Conservation (phyloP, 148 eudicot species). For the Salicornia ramosissima region DNA sequence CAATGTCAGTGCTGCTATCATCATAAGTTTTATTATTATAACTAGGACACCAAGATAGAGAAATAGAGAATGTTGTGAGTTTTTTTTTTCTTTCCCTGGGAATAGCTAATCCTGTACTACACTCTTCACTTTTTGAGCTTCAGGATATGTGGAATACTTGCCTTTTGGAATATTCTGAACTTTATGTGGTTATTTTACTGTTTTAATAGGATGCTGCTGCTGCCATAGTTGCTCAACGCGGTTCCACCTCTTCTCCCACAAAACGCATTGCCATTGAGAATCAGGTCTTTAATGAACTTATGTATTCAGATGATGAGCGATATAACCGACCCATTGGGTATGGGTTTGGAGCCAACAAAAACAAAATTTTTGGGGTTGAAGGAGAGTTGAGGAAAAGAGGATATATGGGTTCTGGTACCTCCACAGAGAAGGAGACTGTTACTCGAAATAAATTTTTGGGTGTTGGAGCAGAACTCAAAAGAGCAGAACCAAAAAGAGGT, state of each 20-base stretch:
- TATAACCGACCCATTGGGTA: slow-evolving; percentile 27
- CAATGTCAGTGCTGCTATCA: not conserved
- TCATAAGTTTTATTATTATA: not conserved
- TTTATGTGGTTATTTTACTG: not conserved
- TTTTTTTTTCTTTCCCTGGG: not conserved
- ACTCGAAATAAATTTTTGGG: slow-evolving; percentile 16
- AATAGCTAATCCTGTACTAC: not conserved
- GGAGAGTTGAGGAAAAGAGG: slow-evolving; percentile 27
- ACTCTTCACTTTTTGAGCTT: not conserved
- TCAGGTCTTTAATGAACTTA: slow-evolving; percentile 36
- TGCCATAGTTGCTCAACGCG: slow-evolving; percentile 29
- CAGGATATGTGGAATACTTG: not conserved
- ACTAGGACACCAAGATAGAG: not conserved
- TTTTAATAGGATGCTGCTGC: slow-evolving; percentile 30
- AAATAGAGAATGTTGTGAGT: not conserved
- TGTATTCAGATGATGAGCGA: slow-evolving; percentile 34
- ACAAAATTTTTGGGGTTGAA: slow-evolving; percentile 21
- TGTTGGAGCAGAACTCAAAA: slow-evolving; percentile 11
- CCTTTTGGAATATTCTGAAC: not conserved
- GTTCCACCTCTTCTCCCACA: slow-evolving; percentile 25
- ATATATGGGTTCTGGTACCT: slow-evolving; percentile 14
- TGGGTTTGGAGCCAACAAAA: slow-evolving; percentile 28
- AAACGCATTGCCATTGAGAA: slow-evolving; percentile 26
- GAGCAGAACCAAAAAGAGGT: slow-evolving; percentile 13
- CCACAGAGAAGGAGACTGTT: slow-evolving; percentile 5